Evolutionary conservation across 2,329 filamentous ascomycete genomes (phyloP), one percentile per base, ranked within the genome.

Genomic region (Paecilomyces fulvus): DNA sequence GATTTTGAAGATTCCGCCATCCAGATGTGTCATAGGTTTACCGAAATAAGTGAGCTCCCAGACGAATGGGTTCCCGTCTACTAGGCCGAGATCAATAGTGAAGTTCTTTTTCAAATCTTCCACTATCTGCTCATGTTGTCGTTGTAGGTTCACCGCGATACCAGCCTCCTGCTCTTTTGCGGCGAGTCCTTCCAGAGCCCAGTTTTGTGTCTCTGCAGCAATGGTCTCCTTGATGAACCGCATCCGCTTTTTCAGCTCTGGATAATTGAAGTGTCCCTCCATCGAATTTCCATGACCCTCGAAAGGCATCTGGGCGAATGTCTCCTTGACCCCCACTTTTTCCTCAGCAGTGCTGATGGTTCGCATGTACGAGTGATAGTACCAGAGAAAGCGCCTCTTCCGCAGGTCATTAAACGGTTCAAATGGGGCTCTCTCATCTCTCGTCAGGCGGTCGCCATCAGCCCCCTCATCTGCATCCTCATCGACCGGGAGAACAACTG

Each of bases 301-400:
- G 63, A 99, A 99, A 0, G 90, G 89, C 90, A 96, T 95, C 53
- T 81, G 81, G n/a, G 77, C 72, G 66, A 99, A 97, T 0, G 69
- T 59, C 37, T 83, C 75, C 2, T 83, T 82, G 58, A 87, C 83
- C 59, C 81, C 80, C 55, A 86, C 82, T 62, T 89, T 83, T 25
- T 76, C 71, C 30, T 75, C 71, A 28, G 86, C 88, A 58, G 84
- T 80, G 37, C 84, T 79, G 53, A 95, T 85, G 1, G 87, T 81
- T 3, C 81, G 77, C 21, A 94, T 77, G 67, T 97, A 97, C 2
- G 88, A 88, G 62, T 95, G 88, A 70, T 89, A 95, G 74, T 97
- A 97, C 94, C 94, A 97, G 12, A 97, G 77, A 68, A 97, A 96
- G 1, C 92, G 85, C 37, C 88, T 85, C 73, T 97, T 97, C 79